These are phyloP conservation scores for Bipolaris sorokiniana DNA, from an alignment of 2,329 filamentous ascomycete species.

Conservation along the genomic window DNA sequence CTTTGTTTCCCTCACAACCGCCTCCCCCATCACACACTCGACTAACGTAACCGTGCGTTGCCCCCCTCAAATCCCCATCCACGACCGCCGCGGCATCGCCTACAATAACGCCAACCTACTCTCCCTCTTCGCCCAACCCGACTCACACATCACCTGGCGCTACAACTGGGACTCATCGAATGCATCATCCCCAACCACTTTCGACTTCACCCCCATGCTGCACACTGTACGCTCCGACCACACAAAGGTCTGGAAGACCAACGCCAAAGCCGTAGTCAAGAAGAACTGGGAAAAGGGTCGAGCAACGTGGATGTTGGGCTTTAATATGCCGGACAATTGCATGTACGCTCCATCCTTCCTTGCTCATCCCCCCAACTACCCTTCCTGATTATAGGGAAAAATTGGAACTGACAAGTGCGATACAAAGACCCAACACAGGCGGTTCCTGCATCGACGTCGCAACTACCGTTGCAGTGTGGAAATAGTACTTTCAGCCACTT, in stretches of 20 bases:
- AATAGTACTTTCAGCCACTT: constrained; percentile 29
- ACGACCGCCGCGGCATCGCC: constrained; percentile 62
- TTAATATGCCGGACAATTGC: constrained; percentile 47
- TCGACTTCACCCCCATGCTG: constrained; percentile 67
- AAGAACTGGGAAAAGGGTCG: background rate
- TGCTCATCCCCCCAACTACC: no score
- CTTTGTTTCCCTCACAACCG: background rate
- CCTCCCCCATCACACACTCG: background rate
- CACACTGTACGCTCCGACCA: constrained; percentile 21
- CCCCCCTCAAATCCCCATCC: constrained; percentile 47
- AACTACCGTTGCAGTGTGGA: constrained; percentile 22
- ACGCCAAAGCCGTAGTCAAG: constrained; percentile 18
- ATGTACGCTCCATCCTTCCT: constrained; percentile 14
- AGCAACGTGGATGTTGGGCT: constrained; percentile 34
- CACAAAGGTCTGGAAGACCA: constrained; percentile 25
- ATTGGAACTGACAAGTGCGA: background rate
- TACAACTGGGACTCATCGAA: constrained; percentile 70
- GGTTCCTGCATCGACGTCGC: constrained; percentile 34
- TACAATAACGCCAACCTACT: constrained; percentile 66
- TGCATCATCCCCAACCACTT: constrained; percentile 38
- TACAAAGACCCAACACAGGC: constrained; percentile 15
- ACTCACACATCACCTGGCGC: constrained; percentile 61
- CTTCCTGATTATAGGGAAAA: no score
- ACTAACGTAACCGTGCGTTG: background rate
- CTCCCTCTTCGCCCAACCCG: constrained; percentile 54